Evolutionary conservation across 2,329 filamentous ascomycete species (phyloP), one percentile per base, ranked within the genome.

Genomic region (Nemania sp.): DNA sequence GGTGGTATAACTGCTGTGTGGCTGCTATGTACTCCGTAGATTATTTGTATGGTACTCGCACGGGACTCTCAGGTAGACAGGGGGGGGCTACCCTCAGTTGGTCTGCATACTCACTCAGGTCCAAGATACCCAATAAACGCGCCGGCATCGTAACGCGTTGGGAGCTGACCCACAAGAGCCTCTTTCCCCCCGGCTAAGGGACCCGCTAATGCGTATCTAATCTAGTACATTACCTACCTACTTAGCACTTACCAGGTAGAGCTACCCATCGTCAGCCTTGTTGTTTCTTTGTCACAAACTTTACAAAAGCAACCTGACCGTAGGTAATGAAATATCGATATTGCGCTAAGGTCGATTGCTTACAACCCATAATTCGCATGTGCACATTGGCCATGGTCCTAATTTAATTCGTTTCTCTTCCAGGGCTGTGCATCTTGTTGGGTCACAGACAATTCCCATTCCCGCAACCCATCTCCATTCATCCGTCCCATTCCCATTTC

Each of bases 101-200:
- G n/a, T n/a, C n/a, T n/a, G n/a, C n/a, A n/a, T n/a, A n/a, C n/a
- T n/a, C 15, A 41, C 38, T 41, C 15, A 18, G 38, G 15, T 18
- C 2, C 15, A 15, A 20, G 20, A 15, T 29, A 35, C n/a, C 49
- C 54, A 68, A 68, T 59, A 51, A 65, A 64, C 61, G 61, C 65
- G 65, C 64, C 47, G 35, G 49, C 38, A 47, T 22, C 27, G 38
- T 5, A 15, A 64, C 65, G 65, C 65, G 65, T 60, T 47, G 43
- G 11, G 41, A 29, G 15, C 11, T 20, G 62, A 60, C 49, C 55
- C 55, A 55, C 55, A 45, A 49, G 20, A 55, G 38, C 38, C 51
- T 52, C 59, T 64, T 53, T 59, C 58, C 47, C 45, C 22, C 22
- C 47, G 47, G 47, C 20, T 15, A 29, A 22, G 29, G n/a, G 7